A percentile compares a stretch with the other conserved stretches of the same genome.
phyloP scores from a whole-genome alignment of 2,329 filamentous ascomycete species.

The Aspergillus terreus region DNA sequence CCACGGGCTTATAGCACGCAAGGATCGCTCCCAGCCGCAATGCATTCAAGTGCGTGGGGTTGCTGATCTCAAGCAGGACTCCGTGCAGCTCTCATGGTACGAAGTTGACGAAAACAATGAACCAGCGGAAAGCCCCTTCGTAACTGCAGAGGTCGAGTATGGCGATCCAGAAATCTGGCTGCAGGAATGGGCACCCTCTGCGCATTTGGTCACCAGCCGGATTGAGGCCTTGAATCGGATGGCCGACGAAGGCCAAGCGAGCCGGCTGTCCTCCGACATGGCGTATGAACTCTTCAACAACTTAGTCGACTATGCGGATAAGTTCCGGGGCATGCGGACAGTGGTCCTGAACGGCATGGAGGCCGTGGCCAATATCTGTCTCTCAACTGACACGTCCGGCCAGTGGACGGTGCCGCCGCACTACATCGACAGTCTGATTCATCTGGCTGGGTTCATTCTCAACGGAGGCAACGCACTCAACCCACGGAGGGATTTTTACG shows the following conservation, averaged over 20 bases:
- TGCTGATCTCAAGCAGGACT: neutral
- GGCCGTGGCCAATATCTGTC: slow-evolving; percentile 26
- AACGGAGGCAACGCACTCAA: slow-evolving; percentile 25
- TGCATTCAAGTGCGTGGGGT: neutral
- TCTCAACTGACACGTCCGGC: slow-evolving; percentile 21
- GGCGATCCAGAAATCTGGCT: slow-evolving; percentile 11
- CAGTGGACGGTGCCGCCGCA: slow-evolving; percentile 32
- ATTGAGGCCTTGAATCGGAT: slow-evolving; percentile 21
- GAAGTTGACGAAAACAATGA: neutral
- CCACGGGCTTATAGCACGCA: slow-evolving; percentile 52
- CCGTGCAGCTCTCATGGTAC: neutral
- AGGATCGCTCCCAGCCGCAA: neutral
- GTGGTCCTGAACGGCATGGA: slow-evolving; percentile 28
- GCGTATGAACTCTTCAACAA: slow-evolving; percentile 32
- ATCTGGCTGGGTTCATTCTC: slow-evolving; percentile 33
- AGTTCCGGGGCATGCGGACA: slow-evolving; percentile 28
- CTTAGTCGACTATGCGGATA: slow-evolving; percentile 24
- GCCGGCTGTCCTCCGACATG: slow-evolving; percentile 25
- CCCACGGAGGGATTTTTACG: slow-evolving; percentile 27
- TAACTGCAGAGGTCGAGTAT: slow-evolving; percentile 9
- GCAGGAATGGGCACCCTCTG: slow-evolving; percentile 13
- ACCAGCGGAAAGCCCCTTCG: neutral
- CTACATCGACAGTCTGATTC: slow-evolving; percentile 37
- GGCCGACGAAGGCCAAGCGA: slow-evolving; percentile 23
- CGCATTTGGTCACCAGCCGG: slow-evolving; percentile 19